These are phyloP conservation scores for Claviceps paspali DNA, from an alignment of 2,329 filamentous ascomycete species.

Conservation along the genomic window DNA sequence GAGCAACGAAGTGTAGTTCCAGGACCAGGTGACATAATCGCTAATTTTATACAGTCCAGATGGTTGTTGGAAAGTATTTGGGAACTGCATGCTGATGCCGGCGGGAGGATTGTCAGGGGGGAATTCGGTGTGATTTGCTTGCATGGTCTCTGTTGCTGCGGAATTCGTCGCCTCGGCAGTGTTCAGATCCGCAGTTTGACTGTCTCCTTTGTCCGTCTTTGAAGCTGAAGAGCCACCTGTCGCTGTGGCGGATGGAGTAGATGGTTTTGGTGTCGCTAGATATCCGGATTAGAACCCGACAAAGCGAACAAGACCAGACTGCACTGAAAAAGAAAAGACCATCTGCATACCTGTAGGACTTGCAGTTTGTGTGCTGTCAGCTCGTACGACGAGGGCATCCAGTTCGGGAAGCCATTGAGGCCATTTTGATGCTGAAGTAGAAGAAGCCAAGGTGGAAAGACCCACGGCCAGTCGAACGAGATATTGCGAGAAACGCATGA, in stretches of 20 bases:
- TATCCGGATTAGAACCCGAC: not conserved
- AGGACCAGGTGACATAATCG: slow-evolving; percentile 42
- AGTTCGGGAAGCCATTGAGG: slow-evolving; percentile 38
- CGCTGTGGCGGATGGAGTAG: slow-evolving; percentile 7
- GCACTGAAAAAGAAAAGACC: not conserved
- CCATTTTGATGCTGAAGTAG: slow-evolving; percentile 40
- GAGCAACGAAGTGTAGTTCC: slow-evolving; percentile 50
- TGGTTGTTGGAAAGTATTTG: slow-evolving; percentile 26
- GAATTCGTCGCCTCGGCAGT: slow-evolving; percentile 17
- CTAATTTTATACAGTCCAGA: slow-evolving; percentile 44
- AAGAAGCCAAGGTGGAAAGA: slow-evolving; percentile 32
- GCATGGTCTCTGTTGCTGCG: slow-evolving; percentile 11
- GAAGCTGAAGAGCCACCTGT: not conserved
- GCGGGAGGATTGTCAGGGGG: slow-evolving; percentile 32
- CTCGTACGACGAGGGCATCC: slow-evolving; percentile 37
- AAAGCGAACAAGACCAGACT: not conserved
- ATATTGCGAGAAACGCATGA: slow-evolving; percentile 32
- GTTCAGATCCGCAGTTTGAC: slow-evolving; percentile 25
- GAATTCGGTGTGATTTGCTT: slow-evolving; percentile 24
- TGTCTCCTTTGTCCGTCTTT: slow-evolving; percentile 6
- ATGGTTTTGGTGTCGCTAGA: slow-evolving; percentile 1
- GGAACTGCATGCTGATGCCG: slow-evolving; percentile 36
- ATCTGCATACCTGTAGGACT: slow-evolving; percentile 6
- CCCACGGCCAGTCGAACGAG: slow-evolving; percentile 33
- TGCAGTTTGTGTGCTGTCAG: slow-evolving; percentile 17